Evolutionary conservation across 345 rosid genomes (phyloP), one percentile per base, ranked within the genome.

Genomic region (Lepidium sativum): DNA sequence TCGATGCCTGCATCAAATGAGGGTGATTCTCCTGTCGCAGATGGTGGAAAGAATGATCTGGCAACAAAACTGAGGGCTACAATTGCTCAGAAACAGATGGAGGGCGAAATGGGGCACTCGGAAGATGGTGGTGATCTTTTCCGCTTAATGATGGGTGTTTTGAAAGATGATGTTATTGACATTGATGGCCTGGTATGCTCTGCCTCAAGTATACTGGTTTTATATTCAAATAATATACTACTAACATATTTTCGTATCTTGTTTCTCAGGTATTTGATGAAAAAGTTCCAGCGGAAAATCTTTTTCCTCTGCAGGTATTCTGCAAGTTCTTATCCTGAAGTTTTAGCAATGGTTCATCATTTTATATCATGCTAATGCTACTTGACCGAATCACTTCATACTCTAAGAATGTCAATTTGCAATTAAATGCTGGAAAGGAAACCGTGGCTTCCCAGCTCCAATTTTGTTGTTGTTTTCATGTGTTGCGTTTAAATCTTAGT

Each of bases 271-370:
- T 65, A 74, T 90, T 90, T 76, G 97, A 84, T 63, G 96, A 86
- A 67, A 85, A 88, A 53, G 55, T 83, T 68, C 85, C 97, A 0
- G 79, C 89, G 18, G 97, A 90, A 59, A 92, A 86, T 77, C 85
- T 94, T 23, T 88, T 94, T 69, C 99, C 99, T n/a, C 78, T 88
- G 70, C 99, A 94, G 96, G 99, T 94, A 79, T 39, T 51, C 65
- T 37, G 15, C 43, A 49, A 58, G 13, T 39, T 68, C 47, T 44
- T 56, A 56, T 25, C 39, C 38, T 21, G 49, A 35, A 15, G 4
- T 62, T 44, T 20, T 48, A 13, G 47, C 61, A 51, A 33, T 52
- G 21, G 15, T 48, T 42, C 20, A 33, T 23, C 54, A 38, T 9
- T 29, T 39, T 20, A 39, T 54, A 13, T 40, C 14, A 60, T 59